Conservation (phyloP, 495 filamentous ascomycete genomes). For the Neurospora sp. region DNA sequence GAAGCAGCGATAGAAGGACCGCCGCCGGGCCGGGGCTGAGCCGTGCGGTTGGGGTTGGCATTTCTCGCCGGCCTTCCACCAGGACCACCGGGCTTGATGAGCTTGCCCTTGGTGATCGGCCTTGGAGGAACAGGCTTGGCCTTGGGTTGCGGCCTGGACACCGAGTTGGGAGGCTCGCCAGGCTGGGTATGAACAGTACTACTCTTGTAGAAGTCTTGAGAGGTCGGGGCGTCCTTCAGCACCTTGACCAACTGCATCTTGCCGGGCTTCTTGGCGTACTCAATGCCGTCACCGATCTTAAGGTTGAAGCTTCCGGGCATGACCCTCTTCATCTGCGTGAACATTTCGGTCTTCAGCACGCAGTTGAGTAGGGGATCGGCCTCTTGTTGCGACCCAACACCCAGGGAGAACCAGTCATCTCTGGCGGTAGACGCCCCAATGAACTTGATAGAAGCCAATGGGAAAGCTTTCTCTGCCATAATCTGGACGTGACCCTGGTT, state of each 20-base stretch:
- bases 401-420: constrained; percentile 95
- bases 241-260: constrained; percentile 83
- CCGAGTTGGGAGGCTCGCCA: constrained; percentile 75
- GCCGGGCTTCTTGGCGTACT: constrained; percentile 97
- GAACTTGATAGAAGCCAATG: constrained; percentile 78
- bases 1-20: constrained; percentile 8
- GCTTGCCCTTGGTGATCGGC: constrained; percentile 82
- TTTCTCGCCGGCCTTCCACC: constrained; percentile 66
- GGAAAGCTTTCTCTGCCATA: constrained; percentile 66
- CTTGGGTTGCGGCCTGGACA: constrained; percentile 76
- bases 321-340: constrained; percentile 70
- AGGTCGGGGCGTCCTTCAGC: constrained; percentile 66
- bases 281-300: constrained; percentile 72
- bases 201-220: constrained; percentile 90
- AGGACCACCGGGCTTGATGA: constrained; percentile 84
- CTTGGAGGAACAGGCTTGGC: constrained; percentile 73
- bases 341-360: constrained; percentile 93
- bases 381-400: constrained; percentile 79
- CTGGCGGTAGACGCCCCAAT: constrained; percentile 66
- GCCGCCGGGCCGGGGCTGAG: constrained; percentile 31
- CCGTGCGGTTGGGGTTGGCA: constrained; percentile 38
- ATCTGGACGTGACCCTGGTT: constrained; percentile 76
- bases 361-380: constrained; percentile 87
- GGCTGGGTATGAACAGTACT: constrained; percentile 75
- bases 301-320: constrained; percentile 72